Evolutionary conservation across 2,329 filamentous ascomycete species (phyloP), one percentile per base, ranked within the genome.

Genomic region (Aspergillus caelatus): DNA sequence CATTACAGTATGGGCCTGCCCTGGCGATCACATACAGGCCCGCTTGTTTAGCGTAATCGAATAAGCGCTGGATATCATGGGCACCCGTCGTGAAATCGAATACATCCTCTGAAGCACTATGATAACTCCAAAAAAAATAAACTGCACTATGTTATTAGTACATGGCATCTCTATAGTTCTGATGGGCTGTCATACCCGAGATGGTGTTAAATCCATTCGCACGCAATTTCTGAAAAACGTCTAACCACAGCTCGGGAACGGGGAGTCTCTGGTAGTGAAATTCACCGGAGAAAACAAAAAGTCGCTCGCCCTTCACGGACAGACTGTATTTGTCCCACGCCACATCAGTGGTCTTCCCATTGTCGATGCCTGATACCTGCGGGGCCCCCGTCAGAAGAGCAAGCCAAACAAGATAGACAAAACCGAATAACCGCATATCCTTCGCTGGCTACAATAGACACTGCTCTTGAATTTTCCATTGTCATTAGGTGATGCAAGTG

Each of bases 231-330:
- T 86, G 83, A 62, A 86, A 84, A 39, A 86, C 81, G 65, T 86
- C 83, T 43, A 83, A 68, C 82, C 84, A 86, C 30, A 86, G 67
- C 58, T 85, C 84, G 0, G 84, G 84, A 0, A 85, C 82, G 0
- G 84, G 84, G 39, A 86, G 77, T 3, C 84, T 78, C 65, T 81
- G 78, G 61, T 85, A 86, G 65, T 86, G 84, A 48, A 86, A 85
- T 65, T 86, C 84, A 28, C 80, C 83, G 1, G 77, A 78, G 65
- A 82, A 83, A 32, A 85, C 76, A 54, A 83, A 82, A 3, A 84
- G 70, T 30, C 83, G 77, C 62, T 81, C 77, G 43, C 82, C 82
- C 62, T 85, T 83, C 66, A 86, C 74, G 4, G 77, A 76, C 30
- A 86, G 75, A 60, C 82, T 85, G 65, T 84, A 84, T 50, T 79